These are phyloP conservation scores for Psidium friedrichsthalianum DNA, from an alignment of 345 rosid genomes.

Conservation along the genomic window DNA sequence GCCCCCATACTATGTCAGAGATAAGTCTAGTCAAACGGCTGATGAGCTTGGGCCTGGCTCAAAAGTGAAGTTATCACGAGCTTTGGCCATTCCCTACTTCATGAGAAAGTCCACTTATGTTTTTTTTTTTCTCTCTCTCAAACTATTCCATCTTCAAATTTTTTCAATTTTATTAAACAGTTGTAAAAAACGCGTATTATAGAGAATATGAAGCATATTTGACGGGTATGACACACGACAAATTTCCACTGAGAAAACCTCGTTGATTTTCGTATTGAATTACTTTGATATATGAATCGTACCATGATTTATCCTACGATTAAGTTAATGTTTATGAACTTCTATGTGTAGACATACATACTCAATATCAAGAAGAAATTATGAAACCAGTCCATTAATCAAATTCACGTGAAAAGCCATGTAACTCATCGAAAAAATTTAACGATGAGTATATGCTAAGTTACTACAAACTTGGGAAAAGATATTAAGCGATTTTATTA, in stretches of 20 bases:
- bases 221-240: neutral
- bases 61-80: neutral
- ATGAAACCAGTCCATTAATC: neutral
- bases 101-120: neutral
- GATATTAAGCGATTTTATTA: no score
- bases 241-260: neutral
- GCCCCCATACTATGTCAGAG: neutral
- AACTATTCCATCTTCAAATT: neutral
- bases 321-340: neutral
- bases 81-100: neutral
- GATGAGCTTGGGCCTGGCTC: neutral
- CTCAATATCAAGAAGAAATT: neutral
- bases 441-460: neutral
- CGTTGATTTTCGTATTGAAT: neutral
- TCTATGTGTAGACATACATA: neutral
- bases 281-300: neutral
- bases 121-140: neutral
- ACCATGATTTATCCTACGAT: neutral
- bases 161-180: neutral
- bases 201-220: neutral
- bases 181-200: neutral
- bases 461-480: neutral
- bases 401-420: neutral
- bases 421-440: neutral
- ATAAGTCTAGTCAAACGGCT: neutral